phyloP scores from a whole-genome alignment of 139 green algal species.

The Picochlorum sp. region DNA sequence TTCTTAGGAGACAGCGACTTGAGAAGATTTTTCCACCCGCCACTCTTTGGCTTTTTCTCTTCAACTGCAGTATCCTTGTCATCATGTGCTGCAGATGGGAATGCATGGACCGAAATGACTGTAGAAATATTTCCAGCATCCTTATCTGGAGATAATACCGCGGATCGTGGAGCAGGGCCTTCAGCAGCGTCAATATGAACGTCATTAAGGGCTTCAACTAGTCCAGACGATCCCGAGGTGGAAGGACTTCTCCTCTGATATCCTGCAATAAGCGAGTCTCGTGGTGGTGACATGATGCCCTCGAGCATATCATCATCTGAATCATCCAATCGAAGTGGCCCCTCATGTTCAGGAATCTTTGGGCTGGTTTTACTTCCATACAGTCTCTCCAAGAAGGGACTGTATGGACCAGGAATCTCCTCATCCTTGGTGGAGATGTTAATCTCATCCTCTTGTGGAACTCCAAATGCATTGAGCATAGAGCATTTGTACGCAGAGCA shows the following conservation, averaged over 20 bases:
- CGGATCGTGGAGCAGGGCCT: background rate
- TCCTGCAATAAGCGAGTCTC: background rate
- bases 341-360: background rate
- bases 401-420: background rate
- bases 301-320: background rate
- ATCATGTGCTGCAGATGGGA: background rate
- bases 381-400: background rate
- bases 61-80: slow-evolving; percentile 1
- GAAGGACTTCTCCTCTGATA: background rate
- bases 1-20: background rate
- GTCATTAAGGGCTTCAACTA: background rate
- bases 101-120: slow-evolving; percentile 3
- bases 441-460: too few species aligned
- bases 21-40: background rate
- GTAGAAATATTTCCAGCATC: background rate
- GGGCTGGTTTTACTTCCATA: background rate
- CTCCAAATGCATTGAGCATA: too few species aligned
- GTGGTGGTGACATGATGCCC: background rate
- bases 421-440: background rate
- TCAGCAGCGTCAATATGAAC: background rate
- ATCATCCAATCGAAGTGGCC: background rate
- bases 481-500: too few species aligned
- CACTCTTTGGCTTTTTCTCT: background rate
- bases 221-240: background rate
- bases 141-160: background rate